phyloP scores from a whole-genome alignment of 2,329 filamentous ascomycete genomes.

The Tothia fuscella region DNA sequence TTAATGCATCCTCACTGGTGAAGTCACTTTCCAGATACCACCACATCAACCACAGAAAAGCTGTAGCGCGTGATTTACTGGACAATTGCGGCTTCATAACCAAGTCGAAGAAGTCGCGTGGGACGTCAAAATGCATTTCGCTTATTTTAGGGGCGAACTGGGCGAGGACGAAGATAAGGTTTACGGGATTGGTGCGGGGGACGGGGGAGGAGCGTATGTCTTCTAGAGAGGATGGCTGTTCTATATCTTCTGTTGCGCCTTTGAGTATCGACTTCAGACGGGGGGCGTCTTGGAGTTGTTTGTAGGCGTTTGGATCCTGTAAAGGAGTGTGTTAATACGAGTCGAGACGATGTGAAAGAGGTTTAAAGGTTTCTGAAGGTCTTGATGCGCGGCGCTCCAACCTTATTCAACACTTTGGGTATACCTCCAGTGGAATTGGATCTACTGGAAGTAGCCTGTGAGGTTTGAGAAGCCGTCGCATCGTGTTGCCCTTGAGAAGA shows the following conservation, averaged over 20 bases:
- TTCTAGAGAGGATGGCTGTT: constrained; percentile 72
- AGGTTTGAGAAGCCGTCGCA: no score
- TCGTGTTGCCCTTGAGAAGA: no score
- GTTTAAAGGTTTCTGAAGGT: no score
- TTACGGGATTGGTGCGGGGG: constrained; percentile 91
- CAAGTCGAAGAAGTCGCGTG: constrained; percentile 87
- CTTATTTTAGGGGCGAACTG: constrained; percentile 84
- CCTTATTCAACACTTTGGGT: no score
- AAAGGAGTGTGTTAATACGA: no score
- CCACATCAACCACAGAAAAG: constrained; percentile 98
- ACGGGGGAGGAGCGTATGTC: constrained; percentile 59
- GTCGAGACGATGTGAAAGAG: no score
- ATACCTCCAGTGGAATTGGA: no score
- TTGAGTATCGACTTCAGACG: constrained; percentile 95
- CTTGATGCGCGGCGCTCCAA: no score
- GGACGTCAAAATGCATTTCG: constrained; percentile 76
- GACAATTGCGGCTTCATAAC: constrained; percentile 81
- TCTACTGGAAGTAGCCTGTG: no score
- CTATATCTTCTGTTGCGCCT: constrained; percentile 81
- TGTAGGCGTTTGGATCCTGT: constrained; percentile 92
- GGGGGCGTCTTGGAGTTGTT: constrained; percentile 92
- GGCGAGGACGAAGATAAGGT: constrained; percentile 89
- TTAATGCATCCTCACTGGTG: constrained; percentile 70
- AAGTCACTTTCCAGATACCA: constrained; percentile 97
- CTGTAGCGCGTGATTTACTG: constrained; percentile 69